Evolutionary conservation across 2,329 filamentous ascomycete genomes (phyloP).

Genomic region (Ceratocystis cubensis): DNA sequence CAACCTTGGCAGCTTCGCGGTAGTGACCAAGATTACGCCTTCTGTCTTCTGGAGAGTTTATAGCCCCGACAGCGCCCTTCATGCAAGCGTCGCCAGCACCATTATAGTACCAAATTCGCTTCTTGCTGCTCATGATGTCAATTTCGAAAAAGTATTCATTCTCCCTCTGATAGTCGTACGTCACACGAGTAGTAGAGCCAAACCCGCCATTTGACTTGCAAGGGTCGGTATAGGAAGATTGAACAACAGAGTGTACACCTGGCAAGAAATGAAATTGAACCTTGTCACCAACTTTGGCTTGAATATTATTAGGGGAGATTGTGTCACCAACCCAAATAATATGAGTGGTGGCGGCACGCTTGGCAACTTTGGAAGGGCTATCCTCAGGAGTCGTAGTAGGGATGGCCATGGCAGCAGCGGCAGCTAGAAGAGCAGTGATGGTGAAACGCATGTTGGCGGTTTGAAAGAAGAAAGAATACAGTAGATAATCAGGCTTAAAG

Average conservation of each 20-base stretch:
- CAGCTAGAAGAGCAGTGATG: neutral
- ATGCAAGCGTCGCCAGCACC: too few relatives aligned
- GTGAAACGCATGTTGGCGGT: neutral
- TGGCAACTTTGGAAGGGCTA: neutral
- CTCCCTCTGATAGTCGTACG: fast-evolving
- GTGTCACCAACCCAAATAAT: neutral
- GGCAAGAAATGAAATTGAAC: neutral
- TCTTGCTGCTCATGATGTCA: too few relatives aligned
- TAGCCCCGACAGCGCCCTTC: too few relatives aligned
- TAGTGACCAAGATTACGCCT: too few relatives aligned
- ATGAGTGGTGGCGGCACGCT: neutral
- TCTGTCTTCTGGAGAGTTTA: too few relatives aligned
- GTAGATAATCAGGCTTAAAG: too few relatives aligned
- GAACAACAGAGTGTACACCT: neutral
- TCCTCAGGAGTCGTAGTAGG: neutral
- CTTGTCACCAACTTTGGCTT: neutral
- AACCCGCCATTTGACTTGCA: constrained; percentile 28
- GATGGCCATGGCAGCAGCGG: neutral
- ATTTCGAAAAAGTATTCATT: too few relatives aligned
- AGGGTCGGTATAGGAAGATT: constrained; percentile 30
- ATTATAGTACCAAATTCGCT: too few relatives aligned
- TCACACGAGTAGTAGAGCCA: neutral
- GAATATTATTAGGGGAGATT: neutral
- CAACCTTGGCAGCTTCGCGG: too few relatives aligned
- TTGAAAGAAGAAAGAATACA: too few relatives aligned